phyloP scores from a whole-genome alignment of 176 grass and related monocot species.

The Rhipidocladum racemiflorum region DNA sequence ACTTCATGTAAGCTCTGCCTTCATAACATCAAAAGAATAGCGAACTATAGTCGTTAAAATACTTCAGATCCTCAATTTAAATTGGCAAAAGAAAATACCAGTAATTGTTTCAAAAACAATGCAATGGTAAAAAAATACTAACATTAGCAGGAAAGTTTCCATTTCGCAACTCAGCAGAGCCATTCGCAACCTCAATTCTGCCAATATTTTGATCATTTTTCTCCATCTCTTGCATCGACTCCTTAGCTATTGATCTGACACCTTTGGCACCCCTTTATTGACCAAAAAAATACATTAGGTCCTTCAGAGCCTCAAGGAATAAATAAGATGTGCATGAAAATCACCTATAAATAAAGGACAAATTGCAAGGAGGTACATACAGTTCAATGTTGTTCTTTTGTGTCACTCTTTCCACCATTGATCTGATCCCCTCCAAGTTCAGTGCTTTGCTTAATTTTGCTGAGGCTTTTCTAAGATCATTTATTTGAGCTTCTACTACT shows the following conservation, averaged over 20 bases:
- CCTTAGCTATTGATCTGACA: slow-evolving; percentile 49
- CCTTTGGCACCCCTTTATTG: slow-evolving; percentile 51
- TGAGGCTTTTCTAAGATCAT: slow-evolving; percentile 51
- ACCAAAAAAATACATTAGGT: slow-evolving; percentile 24
- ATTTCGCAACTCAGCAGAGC: slow-evolving; percentile 43
- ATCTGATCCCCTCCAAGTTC: slow-evolving; percentile 63
- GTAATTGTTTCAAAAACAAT: background rate
- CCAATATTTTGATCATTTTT: slow-evolving; percentile 43
- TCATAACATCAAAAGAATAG: background rate
- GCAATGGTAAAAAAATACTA: slow-evolving; percentile 29
- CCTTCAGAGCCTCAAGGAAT: background rate
- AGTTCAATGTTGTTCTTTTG: slow-evolving; percentile 52
- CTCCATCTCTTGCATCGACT: slow-evolving; percentile 29
- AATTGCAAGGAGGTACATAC: slow-evolving; percentile 35
- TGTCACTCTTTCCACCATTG: slow-evolving; percentile 52
- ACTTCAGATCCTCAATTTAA: background rate
- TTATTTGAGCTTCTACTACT: slow-evolving; percentile 38
- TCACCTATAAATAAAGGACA: background rate
- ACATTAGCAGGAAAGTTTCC: slow-evolving; percentile 56
- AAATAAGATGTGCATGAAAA: background rate
- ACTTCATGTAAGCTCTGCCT: background rate
- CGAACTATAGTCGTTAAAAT: background rate
- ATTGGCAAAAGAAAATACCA: background rate
- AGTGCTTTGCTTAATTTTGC: slow-evolving; percentile 56
- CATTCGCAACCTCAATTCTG: slow-evolving; percentile 41